A percentile compares a stretch with the other conserved stretches of the same genome.
Evolutionary conservation across 2,329 filamentous ascomycete species (phyloP).

Genomic region (Pseudogymnoascus sp.): DNA sequence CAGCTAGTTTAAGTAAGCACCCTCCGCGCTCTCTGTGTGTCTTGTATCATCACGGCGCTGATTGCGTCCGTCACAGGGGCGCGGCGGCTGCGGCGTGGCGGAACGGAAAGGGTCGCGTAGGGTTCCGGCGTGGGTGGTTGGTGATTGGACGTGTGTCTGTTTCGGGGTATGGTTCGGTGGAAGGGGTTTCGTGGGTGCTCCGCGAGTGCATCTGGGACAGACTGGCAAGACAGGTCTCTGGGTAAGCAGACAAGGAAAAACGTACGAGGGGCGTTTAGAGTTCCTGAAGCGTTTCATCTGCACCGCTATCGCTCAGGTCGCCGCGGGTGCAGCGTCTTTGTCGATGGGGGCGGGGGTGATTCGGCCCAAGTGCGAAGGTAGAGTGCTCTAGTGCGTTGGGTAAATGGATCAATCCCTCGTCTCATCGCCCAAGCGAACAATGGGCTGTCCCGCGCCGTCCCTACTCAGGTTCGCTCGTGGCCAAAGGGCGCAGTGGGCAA

Average conservation of each 20-base stretch:
- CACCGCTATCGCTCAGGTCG: background rate
- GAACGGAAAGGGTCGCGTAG: slow-evolving; percentile 2
- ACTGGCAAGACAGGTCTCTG: background rate
- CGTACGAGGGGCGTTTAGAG: background rate
- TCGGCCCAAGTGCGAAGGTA: background rate
- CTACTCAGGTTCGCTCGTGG: background rate
- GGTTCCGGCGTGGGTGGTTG: background rate
- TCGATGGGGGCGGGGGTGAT: background rate
- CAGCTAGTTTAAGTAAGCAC: background rate
- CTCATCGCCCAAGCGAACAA: background rate
- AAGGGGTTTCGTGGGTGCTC: background rate
- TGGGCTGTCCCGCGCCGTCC: background rate
- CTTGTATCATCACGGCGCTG: background rate
- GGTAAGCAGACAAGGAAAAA: background rate
- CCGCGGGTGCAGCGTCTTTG: background rate
- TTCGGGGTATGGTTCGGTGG: slow-evolving; percentile 1
- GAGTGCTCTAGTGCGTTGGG: background rate
- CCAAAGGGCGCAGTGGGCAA: background rate
- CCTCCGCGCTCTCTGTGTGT: background rate
- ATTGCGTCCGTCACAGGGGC: background rate
- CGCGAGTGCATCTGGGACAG: background rate
- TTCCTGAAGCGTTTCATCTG: background rate
- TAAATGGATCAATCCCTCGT: background rate
- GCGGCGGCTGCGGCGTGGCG: slow-evolving; percentile 4
- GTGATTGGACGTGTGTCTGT: background rate